These are phyloP conservation scores for Zizania palustris DNA, from an alignment of 202 grass and related monocot genomes.

Conservation along the genomic window DNA sequence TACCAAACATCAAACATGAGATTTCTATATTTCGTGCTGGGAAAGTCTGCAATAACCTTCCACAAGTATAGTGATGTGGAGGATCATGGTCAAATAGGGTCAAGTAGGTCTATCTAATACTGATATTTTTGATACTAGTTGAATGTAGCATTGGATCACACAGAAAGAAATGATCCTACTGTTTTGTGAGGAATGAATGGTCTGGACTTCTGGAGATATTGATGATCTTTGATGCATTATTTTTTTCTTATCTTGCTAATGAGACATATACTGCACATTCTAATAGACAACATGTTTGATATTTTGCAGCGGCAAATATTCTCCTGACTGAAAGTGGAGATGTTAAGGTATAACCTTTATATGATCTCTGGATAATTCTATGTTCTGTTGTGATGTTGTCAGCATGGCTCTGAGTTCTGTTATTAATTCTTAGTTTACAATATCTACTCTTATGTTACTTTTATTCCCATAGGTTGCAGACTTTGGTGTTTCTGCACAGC, in stretches of 20 bases:
- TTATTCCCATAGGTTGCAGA: constrained; percentile 79
- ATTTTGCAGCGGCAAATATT: constrained; percentile 96
- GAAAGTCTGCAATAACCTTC: constrained; percentile 1
- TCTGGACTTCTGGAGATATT: not conserved
- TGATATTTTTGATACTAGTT: not conserved
- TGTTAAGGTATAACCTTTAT: constrained; percentile 79
- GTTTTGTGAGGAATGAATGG: constrained; percentile 4
- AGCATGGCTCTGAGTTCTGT: not conserved
- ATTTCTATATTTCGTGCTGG: constrained; percentile 2
- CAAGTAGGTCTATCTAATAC: not conserved
- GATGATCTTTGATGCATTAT: not conserved
- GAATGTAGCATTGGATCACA: constrained; percentile 5
- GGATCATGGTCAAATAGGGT: constrained; percentile 8
- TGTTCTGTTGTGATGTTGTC: constrained; percentile 2
- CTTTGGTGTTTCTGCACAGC: constrained; percentile 97
- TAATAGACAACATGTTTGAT: constrained; percentile 38
- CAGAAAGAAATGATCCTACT: constrained; percentile 3
- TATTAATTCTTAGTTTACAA: constrained; percentile 18
- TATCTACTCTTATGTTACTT: constrained; percentile 31
- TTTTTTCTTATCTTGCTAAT: constrained; percentile 1
- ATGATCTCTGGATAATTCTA: constrained; percentile 11
- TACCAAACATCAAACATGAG: not conserved
- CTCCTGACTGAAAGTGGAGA: constrained; percentile 94
- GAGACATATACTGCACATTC: constrained; percentile 31
- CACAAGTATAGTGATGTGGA: constrained; percentile 1